These are phyloP conservation scores for Lentinula lateritia DNA, from an alignment of 768 basidiomycete genomes.

Conservation along the genomic window DNA sequence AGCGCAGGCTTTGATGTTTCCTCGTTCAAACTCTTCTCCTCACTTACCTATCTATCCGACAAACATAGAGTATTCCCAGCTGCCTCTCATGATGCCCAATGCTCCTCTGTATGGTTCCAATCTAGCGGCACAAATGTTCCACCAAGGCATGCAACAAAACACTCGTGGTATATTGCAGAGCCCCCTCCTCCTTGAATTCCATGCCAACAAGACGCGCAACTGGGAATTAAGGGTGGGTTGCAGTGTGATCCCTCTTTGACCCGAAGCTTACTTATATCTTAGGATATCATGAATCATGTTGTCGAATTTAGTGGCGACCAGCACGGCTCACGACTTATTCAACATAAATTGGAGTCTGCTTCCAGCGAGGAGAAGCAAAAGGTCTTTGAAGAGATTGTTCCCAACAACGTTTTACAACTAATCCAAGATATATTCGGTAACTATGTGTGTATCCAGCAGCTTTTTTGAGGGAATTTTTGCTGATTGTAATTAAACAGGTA, in stretches of 20 bases:
- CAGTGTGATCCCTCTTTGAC: background rate
- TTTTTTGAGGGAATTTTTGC: conserved; percentile 2
- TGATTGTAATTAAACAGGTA: conserved; percentile 43
- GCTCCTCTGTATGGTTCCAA: conserved; percentile 40
- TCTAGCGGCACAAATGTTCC: conserved; percentile 27
- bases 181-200: conserved; percentile 78
- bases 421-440: conserved; percentile 95
- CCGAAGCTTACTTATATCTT: background rate
- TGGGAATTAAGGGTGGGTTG: conserved; percentile 74
- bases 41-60: conserved; percentile 39
- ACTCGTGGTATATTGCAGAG: conserved; percentile 57
- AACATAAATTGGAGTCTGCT: conserved; percentile 76
- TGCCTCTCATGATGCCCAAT: conserved; percentile 39
- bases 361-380: conserved; percentile 72
- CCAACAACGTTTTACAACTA: conserved; percentile 64
- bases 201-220: conserved; percentile 67
- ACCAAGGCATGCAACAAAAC: conserved; percentile 34
- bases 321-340: conserved; percentile 97
- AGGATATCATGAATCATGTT: conserved; percentile 85
- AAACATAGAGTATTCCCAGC: conserved; percentile 43
- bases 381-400: conserved; percentile 86
- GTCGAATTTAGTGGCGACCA: conserved; percentile 94
- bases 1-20: conserved; percentile 34
- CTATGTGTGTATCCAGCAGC: conserved; percentile 53
- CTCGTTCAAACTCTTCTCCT: conserved; percentile 36